Base-by-base conservation (phyloP, 352 stramenopile species). In the Thraustochytrium striatum region DNA sequence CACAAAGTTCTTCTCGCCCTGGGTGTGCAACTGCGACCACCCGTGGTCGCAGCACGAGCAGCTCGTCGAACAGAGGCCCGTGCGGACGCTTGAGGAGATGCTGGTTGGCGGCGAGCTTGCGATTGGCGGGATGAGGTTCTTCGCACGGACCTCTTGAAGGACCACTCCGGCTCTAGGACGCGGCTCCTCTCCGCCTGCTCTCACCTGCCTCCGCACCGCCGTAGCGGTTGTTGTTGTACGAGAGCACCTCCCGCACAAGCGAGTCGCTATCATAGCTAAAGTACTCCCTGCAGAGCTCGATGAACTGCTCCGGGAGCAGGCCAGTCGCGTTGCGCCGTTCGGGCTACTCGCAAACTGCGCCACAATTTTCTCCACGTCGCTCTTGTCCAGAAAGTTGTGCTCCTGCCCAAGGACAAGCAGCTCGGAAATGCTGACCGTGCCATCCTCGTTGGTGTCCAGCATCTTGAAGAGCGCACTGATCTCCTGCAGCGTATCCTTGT, bases 1-100 rank as follows among this genome's bases (percentile, higher is more conserved):
- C 79, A 61, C 75, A 0, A 87, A 82, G 41, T 91, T 94, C 30
- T 78, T 44, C 65, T 90, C 87, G 59, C 88, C 88, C 16, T 93
- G 88, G 89, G 85, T 92, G 35, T 93, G 87, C 83, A 94, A 93
- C 47, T 92, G 88, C 84, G 72, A 90, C 81, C 88, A 92, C 68
- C 81, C 88, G 50, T 93, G 87, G 88, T 69, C 57, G 39, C 79
- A 85, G 25, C 88, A 91, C 58, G 57, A 70, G 1, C 87, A 91
- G 69, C 82, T 86, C 39, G 83, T 83, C 9, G 65, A 62, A 30
- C 8, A 70, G 8, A 59, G 52, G 9, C 65, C 39, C 7, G 79
- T 92, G n/a, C 80, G 86, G 59, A 90, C 89, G 81, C 57, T 78
- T 32, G 79, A 81, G n/a, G 87, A 93, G 55, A 84, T 92, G 57